Conservation (phyloP, 2,329 filamentous ascomycete genomes). For the Diaporthe nobilis region DNA sequence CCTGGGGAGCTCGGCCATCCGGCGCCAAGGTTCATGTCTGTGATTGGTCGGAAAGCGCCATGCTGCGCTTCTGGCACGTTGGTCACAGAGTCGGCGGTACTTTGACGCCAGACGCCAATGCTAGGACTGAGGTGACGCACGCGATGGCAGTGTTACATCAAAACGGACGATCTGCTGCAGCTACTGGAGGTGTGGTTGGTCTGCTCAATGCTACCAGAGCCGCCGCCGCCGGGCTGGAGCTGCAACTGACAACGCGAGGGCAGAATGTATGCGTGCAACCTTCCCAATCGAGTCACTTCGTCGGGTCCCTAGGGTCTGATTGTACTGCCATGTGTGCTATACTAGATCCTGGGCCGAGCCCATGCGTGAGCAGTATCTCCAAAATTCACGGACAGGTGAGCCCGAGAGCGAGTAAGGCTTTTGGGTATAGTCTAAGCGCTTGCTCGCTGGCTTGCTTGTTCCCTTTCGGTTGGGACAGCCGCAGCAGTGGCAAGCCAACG, state of each 20-base stretch:
- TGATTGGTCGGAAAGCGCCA: constrained; percentile 36
- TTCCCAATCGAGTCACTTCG: not conserved
- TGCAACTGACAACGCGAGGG: not conserved
- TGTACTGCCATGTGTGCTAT: not conserved
- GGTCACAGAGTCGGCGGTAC: constrained; percentile 24
- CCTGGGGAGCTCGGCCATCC: not conserved
- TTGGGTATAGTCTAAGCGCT: not conserved
- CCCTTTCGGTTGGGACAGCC: not conserved
- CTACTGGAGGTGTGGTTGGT: constrained; percentile 24
- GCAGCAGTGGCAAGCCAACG: not conserved
- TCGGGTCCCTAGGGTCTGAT: not conserved
- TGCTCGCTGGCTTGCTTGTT: constrained; percentile 10
- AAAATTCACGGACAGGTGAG: not conserved
- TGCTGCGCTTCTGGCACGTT: constrained; percentile 19
- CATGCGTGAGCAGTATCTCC: not conserved
- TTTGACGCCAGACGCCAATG: constrained; percentile 36
- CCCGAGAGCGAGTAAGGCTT: not conserved
- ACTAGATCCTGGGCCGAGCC: not conserved
- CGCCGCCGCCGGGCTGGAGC: not conserved
- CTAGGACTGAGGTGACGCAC: not conserved
- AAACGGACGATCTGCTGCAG: not conserved
- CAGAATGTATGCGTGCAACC: not conserved
- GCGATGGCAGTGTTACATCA: constrained; percentile 34
- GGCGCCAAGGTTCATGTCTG: constrained; percentile 21
- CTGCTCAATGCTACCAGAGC: not conserved